Percentiles rank a stretch among this genome's conserved stretches.
phyloP scores from a whole-genome alignment of 306 rosid species.

The Gleditsia sinensis region DNA sequence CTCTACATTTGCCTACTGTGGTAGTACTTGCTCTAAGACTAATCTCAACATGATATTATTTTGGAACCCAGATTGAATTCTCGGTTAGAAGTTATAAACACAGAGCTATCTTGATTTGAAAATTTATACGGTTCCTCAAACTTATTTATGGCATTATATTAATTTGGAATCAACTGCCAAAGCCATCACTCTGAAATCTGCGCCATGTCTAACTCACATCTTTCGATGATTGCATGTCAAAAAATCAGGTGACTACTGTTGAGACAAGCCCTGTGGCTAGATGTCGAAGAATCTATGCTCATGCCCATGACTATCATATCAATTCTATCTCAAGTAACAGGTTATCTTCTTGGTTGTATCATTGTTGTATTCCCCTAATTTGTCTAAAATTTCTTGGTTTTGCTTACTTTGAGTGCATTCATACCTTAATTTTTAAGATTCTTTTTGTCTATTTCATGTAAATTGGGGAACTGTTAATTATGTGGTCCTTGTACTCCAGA shows the following conservation, averaged over 20 bases:
- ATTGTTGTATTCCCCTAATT: background rate
- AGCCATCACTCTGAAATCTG: background rate
- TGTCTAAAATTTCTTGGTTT: background rate
- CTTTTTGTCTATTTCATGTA: background rate
- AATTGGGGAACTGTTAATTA: background rate
- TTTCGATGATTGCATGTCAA: constrained; percentile 1
- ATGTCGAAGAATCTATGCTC: constrained; percentile 72
- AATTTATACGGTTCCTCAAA: background rate
- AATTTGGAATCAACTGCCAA: background rate
- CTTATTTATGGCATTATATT: background rate
- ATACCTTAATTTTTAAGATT: background rate
- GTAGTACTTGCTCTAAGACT: constrained; percentile 34
- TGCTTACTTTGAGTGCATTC: background rate
- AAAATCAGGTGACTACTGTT: constrained; percentile 57
- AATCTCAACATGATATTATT: constrained; percentile 21
- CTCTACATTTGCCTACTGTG: constrained; percentile 67
- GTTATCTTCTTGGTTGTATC: constrained; percentile 19
- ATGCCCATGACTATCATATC: constrained; percentile 76
- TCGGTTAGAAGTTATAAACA: background rate
- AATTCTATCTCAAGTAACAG: constrained; percentile 75
- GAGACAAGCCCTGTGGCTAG: constrained; percentile 66
- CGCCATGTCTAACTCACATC: background rate
- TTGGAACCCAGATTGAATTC: constrained; percentile 1
- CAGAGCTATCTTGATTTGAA: background rate
- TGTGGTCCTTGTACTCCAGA: background rate